These are phyloP conservation scores for Kluyveromyces sp. DNA, from an alignment of 1,139 yeast genomes.

Conservation along the genomic window DNA sequence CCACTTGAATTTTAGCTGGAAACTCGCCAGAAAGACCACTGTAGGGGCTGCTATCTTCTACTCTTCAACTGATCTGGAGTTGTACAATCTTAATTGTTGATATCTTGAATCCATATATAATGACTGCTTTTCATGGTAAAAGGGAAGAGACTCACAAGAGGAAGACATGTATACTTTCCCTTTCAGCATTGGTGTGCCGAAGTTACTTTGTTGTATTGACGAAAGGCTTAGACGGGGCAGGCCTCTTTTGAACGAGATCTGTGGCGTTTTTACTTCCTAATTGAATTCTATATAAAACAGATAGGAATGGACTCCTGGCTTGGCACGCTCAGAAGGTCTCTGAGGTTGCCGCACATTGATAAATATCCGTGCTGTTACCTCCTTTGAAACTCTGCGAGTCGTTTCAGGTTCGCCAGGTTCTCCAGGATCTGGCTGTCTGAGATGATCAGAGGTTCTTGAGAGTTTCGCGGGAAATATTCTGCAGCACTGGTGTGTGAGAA, in stretches of 20 bases:
- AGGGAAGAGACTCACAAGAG: neutral
- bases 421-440: slow-evolving; percentile 15
- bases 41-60: neutral
- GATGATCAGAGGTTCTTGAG: neutral
- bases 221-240: no score
- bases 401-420: slow-evolving; percentile 15
- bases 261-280: no score
- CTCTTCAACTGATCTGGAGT: neutral
- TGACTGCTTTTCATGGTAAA: neutral
- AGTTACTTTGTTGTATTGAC: no score
- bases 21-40: neutral
- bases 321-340: no score
- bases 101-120: neutral
- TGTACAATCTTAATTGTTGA: neutral
- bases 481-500: slow-evolving; percentile 8
- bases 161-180: no score
- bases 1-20: neutral
- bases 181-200: no score
- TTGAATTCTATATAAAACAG: no score
- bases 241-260: no score
- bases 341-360: no score
- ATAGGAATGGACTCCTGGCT: no score
- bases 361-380: neutral
- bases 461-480: slow-evolving; percentile 1
- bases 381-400: slow-evolving; percentile 8